Evolutionary conservation across 768 basidiomycete genomes (phyloP).

Genomic region (Lentinula lateritia): DNA sequence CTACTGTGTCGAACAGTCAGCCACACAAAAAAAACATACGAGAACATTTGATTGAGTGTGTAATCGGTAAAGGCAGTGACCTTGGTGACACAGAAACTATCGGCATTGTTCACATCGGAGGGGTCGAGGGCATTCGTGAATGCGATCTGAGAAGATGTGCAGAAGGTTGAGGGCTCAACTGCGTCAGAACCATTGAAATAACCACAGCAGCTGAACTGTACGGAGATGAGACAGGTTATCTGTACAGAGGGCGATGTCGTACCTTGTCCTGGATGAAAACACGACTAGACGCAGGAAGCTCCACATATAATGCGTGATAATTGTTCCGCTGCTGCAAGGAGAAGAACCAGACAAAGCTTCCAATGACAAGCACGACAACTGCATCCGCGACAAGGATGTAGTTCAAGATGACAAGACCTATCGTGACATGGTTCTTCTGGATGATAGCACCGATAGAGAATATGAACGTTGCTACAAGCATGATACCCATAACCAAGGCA

Average conservation of each 20-base stretch:
- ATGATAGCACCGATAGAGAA: conserved; percentile 69
- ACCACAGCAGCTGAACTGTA: conserved; percentile 81
- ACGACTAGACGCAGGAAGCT: conserved; percentile 38
- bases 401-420: conserved; percentile 72
- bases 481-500: conserved; percentile 63
- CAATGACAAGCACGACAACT: conserved; percentile 55
- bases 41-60: conserved; percentile 78
- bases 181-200: conserved; percentile 67
- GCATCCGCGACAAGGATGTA: conserved; percentile 65
- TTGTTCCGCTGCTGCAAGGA: conserved; percentile 68
- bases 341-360: conserved; percentile 76
- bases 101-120: conserved; percentile 24
- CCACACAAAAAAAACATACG: conserved; percentile 42
- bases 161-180: conserved; percentile 53
- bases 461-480: conserved; percentile 60
- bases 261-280: conserved; percentile 72
- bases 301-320: conserved; percentile 55
- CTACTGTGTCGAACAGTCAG: not conserved
- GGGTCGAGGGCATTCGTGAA: conserved; percentile 36
- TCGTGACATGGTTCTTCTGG: conserved; percentile 62
- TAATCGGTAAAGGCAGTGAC: conserved; percentile 63
- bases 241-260: not conserved
- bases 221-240: not conserved
- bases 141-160: conserved; percentile 31
- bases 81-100: conserved; percentile 68